These are phyloP conservation scores for Canavalia gladiata DNA, from an alignment of 306 rosid genomes.

Conservation along the genomic window DNA sequence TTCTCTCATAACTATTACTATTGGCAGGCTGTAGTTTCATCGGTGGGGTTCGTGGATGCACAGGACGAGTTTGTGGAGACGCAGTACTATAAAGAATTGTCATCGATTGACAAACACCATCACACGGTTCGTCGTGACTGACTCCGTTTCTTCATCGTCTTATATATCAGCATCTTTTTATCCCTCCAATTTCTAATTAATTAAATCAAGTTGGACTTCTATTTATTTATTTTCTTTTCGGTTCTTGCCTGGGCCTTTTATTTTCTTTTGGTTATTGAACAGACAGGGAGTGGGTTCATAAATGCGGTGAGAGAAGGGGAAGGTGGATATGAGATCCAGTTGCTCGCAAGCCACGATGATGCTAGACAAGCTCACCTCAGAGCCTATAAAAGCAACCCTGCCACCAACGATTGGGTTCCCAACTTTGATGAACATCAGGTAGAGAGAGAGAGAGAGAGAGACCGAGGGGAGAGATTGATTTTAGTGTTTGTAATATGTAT, in stretches of 20 bases:
- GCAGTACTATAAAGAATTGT: slow-evolving; percentile 64
- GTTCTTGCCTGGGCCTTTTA: background rate
- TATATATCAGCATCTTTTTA: background rate
- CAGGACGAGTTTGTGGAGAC: slow-evolving; percentile 79
- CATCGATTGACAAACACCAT: slow-evolving; percentile 70
- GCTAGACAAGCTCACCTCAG: slow-evolving; percentile 27
- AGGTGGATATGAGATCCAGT: slow-evolving; percentile 42
- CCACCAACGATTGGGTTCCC: slow-evolving; percentile 89
- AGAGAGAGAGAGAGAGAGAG: background rate
- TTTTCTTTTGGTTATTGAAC: slow-evolving; percentile 27
- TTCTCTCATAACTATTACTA: background rate
- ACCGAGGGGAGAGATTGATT: background rate
- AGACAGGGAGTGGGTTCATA: slow-evolving; percentile 85
- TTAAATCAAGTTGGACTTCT: background rate
- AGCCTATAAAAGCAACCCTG: slow-evolving; percentile 74
- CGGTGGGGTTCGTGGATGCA: slow-evolving; percentile 41
- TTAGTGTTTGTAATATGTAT: background rate
- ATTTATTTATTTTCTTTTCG: background rate
- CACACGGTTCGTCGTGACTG: slow-evolving; percentile 57
- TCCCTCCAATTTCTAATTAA: background rate
- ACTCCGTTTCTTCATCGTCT: background rate
- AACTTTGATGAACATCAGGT: slow-evolving; percentile 54
- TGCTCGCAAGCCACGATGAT: slow-evolving; percentile 35
- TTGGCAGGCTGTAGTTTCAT: slow-evolving; percentile 42
- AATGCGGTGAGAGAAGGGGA: slow-evolving; percentile 53